Evolutionary conservation across 306 rosid species (phyloP).

Genomic region (Casuarina glauca): DNA sequence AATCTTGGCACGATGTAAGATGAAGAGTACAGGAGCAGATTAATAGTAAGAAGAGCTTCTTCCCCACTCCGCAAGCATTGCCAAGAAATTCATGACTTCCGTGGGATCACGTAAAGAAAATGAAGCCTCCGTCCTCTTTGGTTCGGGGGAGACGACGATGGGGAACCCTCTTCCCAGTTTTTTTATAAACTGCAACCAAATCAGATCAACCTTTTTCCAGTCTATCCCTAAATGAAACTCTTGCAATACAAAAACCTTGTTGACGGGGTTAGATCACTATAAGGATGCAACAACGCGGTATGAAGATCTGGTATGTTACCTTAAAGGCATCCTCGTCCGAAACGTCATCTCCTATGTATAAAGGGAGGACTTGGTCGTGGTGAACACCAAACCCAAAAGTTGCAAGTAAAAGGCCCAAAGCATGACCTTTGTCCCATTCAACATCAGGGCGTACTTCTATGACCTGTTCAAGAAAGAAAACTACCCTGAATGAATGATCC

Average conservation of each 20-base stretch:
- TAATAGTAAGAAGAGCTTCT: not conserved
- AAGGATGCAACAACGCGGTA: not conserved
- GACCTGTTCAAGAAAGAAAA: no score
- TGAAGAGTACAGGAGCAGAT: no score
- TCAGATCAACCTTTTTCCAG: not conserved
- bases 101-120: conserved; percentile 49
- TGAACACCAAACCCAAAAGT: conserved; percentile 38
- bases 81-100: conserved; percentile 48
- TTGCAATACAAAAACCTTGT: not conserved
- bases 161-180: conserved; percentile 44
- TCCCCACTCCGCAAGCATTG: conserved; percentile 46
- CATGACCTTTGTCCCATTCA: no score
- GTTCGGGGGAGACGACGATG: conserved; percentile 47
- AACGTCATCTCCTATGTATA: conserved; percentile 56
- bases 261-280: no score
- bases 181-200: conserved; percentile 37
- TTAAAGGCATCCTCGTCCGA: conserved; percentile 69
- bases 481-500: no score
- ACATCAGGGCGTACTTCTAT: no score
- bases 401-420: conserved; percentile 28
- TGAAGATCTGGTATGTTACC: conserved; percentile 23
- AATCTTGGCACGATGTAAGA: no score
- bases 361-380: conserved; percentile 38
- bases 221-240: not conserved
- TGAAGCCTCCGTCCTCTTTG: conserved; percentile 52